phyloP scores from a whole-genome alignment of 441 rosid genomes.

The Melastoma candidum region DNA sequence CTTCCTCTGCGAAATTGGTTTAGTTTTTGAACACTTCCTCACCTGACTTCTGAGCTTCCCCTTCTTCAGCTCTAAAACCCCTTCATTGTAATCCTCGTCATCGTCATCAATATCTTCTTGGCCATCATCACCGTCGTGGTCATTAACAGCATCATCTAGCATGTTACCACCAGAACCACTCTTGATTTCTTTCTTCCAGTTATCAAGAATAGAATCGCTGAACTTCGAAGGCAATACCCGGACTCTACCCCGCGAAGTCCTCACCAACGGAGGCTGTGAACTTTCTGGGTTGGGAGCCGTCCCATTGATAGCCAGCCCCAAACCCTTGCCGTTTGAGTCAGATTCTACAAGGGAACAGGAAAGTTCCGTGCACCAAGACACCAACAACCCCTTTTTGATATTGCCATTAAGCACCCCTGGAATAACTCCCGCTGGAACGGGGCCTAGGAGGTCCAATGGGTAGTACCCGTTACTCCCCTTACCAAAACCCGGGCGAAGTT shows the following conservation, averaged over 20 bases:
- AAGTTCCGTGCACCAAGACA: constrained; percentile 58
- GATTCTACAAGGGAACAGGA: constrained; percentile 42
- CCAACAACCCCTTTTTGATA: constrained; percentile 40
- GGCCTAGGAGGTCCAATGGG: constrained; percentile 64
- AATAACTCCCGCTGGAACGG: constrained; percentile 60
- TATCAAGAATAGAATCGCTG: constrained; percentile 89
- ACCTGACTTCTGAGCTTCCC: constrained; percentile 28
- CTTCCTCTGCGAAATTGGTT: constrained; percentile 27
- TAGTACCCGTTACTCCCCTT: constrained; percentile 29
- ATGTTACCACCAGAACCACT: constrained; percentile 23
- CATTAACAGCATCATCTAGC: constrained; percentile 28
- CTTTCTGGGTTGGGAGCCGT: constrained; percentile 26
- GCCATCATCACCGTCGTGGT: constrained; percentile 2
- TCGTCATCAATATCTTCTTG: no score
- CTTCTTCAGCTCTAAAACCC: constrained; percentile 25
- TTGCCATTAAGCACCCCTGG: constrained; percentile 34
- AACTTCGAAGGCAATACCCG: constrained; percentile 99
- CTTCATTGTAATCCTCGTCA: no score
- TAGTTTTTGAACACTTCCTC: constrained; percentile 25
- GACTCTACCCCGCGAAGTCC: constrained; percentile 93
- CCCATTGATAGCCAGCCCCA: constrained; percentile 24
- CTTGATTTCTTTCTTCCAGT: constrained; percentile 69
- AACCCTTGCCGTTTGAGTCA: constrained; percentile 29
- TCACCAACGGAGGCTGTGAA: constrained; percentile 85
- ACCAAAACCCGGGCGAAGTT: constrained; percentile 7